Percentiles rank a stretch among this genome's conserved stretches.
Conservation (phyloP, 1,284 basidiomycete species). For the Rhizoctonia solani region DNA sequence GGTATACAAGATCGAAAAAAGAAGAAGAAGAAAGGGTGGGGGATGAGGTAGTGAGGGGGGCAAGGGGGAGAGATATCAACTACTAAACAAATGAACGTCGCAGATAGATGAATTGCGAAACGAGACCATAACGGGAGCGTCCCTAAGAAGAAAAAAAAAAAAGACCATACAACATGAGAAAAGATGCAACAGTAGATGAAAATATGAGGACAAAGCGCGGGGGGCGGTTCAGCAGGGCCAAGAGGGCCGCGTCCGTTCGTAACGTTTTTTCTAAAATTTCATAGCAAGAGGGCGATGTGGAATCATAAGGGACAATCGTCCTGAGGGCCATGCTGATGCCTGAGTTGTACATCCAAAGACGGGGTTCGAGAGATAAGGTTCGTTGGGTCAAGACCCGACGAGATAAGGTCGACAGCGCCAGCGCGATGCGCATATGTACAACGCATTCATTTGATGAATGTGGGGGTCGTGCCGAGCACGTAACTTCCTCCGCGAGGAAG, state of each 20-base stretch:
- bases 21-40: too few species aligned
- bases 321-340: conserved; percentile 34
- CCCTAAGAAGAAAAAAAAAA: neutral
- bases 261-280: conserved; percentile 10
- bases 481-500: conserved; percentile 26
- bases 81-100: neutral
- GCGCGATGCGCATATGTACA: neutral
- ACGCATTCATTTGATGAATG: conserved; percentile 12
- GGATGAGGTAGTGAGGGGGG: too few species aligned
- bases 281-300: conserved; percentile 8
- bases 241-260: conserved; percentile 31
- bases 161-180: neutral
- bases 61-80: neutral
- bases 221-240: conserved; percentile 26
- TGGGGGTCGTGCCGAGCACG: conserved; percentile 26
- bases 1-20: conserved; percentile 10
- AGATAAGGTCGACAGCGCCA: conserved; percentile 4
- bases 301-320: conserved; percentile 18
- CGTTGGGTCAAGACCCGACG: neutral
- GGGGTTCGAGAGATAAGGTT: conserved; percentile 21
- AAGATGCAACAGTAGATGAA: conserved; percentile 2
- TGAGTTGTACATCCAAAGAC: conserved; percentile 22
- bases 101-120: neutral
- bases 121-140: conserved; percentile 16
- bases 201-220: neutral